Evolutionary conservation across 257 asterid species (phyloP), one percentile per base, ranked within the genome.

Genomic region (Craterostigma plantagineum): DNA sequence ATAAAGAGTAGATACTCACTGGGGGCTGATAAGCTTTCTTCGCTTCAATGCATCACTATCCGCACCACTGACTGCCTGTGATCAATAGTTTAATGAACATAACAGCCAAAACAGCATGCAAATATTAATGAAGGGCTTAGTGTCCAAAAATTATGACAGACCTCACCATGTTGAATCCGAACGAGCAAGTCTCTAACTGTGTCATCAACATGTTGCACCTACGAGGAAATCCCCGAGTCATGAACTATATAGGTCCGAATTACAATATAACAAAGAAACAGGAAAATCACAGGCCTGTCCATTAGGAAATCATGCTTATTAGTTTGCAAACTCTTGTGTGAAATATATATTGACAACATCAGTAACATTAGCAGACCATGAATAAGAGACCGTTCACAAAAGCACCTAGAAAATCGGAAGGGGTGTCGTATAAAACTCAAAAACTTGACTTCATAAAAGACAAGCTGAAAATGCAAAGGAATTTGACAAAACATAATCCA

Each of bases 121-220:
- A 43, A 15, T 30, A 43, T 43, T 14, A 9, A 40, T 45, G 16
- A 14, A 48, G 35, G 14, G 37, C 30, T 46, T 51, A 35, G 35
- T 46, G 34, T 15, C 33, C 35, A 14, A 53, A 58, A 17, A 17
- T 34, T 46, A 43, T 45, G 30, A 50, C 75, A 16, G 57, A 86
- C 96, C 94, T 79, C 71, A 12, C 77, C 92, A 7, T 68, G 72
- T 55, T 72, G 81, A 46, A 87, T 70, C 57, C 56, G 66, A 14
- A 68, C 9, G 14, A 86, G 82, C 59, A 64, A 51, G 64, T 71
- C 74, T 51, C 63, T 73, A 55, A 81, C 87, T 61, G 18, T 73
- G 71, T 86, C 97, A 42, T 69, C 86, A 55, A 75, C 90, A 43
- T 69, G 63, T 38, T 68, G 68, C 34, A 71, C 87, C 96, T 85